Evolutionary conservation across 306 rosid species (phyloP), one percentile per base, ranked within the genome.

Genomic region (Datisca glomerata): DNA sequence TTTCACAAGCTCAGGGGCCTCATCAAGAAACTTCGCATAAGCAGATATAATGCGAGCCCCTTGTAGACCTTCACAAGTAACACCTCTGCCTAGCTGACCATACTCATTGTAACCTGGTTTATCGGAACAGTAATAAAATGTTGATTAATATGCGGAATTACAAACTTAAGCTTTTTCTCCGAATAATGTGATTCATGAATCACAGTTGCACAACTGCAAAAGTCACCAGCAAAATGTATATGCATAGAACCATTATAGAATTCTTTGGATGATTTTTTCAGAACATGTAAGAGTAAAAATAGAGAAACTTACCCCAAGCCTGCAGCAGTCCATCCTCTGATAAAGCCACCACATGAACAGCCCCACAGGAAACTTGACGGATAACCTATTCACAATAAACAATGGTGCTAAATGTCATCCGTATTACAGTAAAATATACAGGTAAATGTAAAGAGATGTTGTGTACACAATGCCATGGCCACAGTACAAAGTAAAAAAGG

Each of bases 81-180:
- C 45, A 53, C 96, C 94, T 61, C 89, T 78, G 53, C 96, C 96
- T 67, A 87, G 96, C 61, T 87, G 96, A 83, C 96, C 94, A 34
- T 67, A 65, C 63, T 87, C 96, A 72, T 87, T 87, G 66, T 87
- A 87, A 71, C 96, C 94, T 87, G 85, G 69, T 79, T 75, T 56
- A 58, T 38, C 63, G 56, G 64, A 74, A 76, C 68, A 76, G 45
- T 43, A 41, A 74, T 63, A 34, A 49, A 68, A 43, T 48, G 51
- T 21, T 40, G 28, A 55, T 68, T 40, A 68, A 63, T 50, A n/a
- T n/a, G 55, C 29, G 43, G 47, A 49, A 40, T 24, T 52, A 63
- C 47, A 67, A 61, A 36, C 38, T 53, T 24, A 51, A 49, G 38
- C 57, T 62, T 60, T 51, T 36, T 36, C 47, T 59, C 54, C 45